Percentiles rank a stretch among this genome's conserved stretches.
These are phyloP conservation scores for Eremomyces bilateralis DNA, from an alignment of 495 filamentous ascomycete species.

Conservation along the genomic window DNA sequence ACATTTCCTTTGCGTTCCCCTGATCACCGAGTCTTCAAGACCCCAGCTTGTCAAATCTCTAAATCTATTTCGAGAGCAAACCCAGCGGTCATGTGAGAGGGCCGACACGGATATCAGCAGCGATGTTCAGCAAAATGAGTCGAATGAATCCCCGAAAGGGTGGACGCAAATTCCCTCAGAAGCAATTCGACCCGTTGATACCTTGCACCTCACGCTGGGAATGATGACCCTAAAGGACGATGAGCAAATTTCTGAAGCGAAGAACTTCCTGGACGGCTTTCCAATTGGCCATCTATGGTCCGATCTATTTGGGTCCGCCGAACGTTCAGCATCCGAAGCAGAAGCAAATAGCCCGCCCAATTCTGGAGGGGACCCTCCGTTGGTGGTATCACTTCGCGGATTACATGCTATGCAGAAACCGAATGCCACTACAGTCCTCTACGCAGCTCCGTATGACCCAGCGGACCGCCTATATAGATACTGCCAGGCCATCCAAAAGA, in stretches of 20 bases:
- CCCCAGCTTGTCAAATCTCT: constrained; percentile 40
- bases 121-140: constrained; percentile 2
- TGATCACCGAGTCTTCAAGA: constrained; percentile 39
- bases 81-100: not conserved
- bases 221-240: constrained; percentile 53
- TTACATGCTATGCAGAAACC: constrained; percentile 20
- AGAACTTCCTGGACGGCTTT: constrained; percentile 23
- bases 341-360: constrained; percentile 1
- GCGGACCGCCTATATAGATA: constrained; percentile 36
- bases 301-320: not conserved
- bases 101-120: constrained; percentile 6
- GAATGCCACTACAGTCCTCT: constrained; percentile 28
- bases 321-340: not conserved
- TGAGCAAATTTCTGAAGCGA: constrained; percentile 36
- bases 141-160: not conserved
- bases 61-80: constrained; percentile 23
- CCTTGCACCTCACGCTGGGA: constrained; percentile 68
- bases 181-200: constrained; percentile 57
- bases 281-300: constrained; percentile 1
- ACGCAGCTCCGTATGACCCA: constrained; percentile 33
- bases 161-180: constrained; percentile 23
- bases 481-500: constrained; percentile 33
- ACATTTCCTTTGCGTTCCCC: constrained; percentile 74
- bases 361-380: constrained; percentile 13
- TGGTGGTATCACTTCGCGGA: constrained; percentile 12